Base-by-base conservation (phyloP, 2,329 filamentous ascomycete species). In the Didymella arachidicola region DNA sequence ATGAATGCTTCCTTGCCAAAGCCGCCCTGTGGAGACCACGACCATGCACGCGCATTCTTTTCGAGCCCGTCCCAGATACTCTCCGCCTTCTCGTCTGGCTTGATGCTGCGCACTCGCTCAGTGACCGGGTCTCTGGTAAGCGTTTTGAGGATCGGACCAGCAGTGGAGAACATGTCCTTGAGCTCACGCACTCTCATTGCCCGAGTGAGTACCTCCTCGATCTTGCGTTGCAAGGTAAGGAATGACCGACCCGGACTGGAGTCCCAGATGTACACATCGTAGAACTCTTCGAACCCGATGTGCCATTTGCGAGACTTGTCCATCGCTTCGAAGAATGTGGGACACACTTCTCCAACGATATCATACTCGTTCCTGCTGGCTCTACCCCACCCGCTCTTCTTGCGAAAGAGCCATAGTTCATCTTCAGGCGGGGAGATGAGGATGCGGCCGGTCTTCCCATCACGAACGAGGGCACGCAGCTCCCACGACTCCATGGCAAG, bases 241-340 rank as follows among this genome's bases (percentile, higher is more conserved):
- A 71, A 77, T 2, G 64, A 59, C 7, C 71, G 49, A 11, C 78
- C 79, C 11, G 78, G 67, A 8, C 62, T 63, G 2, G 72, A 56
- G 55, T 79, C 78, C 79, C 78, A 80, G 8, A 81, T 66, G 45
- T 78, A 78, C 22, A 81, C 67, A 65, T 80, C 78, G 47, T 78
- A 80, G 54, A 79, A 79, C 39, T 81, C 77, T 11, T 77, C 72
- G 60, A 81, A 81, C 3, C 73, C 71, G 52, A 80, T 75, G 32
- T 72, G 72, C 73, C 76, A 80, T 19, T 74, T 65, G 26, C 77
- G 65, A 8, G 62, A 54, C 14, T 63, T 65, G 19, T 79, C 77
- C 69, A 80, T 76, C n/a, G 73, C 65, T 32, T 79, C 77, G 45
- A 79, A 80, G 55, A 80, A 79, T 5, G 68, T 58, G 1, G 73